A percentile compares a stretch with the other conserved stretches of the same genome.
phyloP scores from a whole-genome alignment of 768 basidiomycete genomes.

The Boletus speciosus region DNA sequence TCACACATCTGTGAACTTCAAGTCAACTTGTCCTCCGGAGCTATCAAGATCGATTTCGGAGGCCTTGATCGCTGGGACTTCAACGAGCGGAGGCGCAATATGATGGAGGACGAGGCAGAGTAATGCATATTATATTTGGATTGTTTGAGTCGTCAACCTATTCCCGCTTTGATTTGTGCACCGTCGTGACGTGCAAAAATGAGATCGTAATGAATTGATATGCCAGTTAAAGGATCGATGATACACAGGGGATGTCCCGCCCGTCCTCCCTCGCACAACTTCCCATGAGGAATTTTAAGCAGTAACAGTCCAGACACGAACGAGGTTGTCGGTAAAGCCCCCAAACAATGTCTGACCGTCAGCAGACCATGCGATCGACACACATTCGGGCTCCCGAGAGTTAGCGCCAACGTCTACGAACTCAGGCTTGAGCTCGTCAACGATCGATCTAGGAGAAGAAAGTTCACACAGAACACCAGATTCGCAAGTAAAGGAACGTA shows the following conservation, averaged over 20 bases:
- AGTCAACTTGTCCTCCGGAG: conserved; percentile 55
- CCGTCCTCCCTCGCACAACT: conserved; percentile 14
- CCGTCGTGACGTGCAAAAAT: conserved; percentile 1
- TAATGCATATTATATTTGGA: background rate
- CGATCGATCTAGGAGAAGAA: conserved; percentile 68
- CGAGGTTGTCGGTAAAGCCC: conserved; percentile 92
- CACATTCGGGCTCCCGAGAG: conserved; percentile 83
- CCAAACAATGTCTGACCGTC: conserved; percentile 97
- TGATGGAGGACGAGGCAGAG: conserved; percentile 46
- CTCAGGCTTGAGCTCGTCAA: conserved; percentile 97
- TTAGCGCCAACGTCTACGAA: conserved; percentile 73
- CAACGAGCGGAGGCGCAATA: conserved; percentile 57
- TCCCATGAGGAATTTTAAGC: conserved; percentile 34
- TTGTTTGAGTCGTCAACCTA: background rate
- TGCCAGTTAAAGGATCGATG: conserved; percentile 24
- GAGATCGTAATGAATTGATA: conserved; percentile 21
- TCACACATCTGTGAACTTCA: conserved; percentile 72
- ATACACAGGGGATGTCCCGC: conserved; percentile 18
- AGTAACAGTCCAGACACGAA: conserved; percentile 88
- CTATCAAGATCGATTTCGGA: conserved; percentile 71
- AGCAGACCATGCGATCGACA: conserved; percentile 97
- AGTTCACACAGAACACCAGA: conserved; percentile 1
- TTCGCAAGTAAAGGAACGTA: conserved; percentile 39
- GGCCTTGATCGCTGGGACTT: conserved; percentile 74
- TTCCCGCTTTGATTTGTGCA: background rate